Base-by-base conservation (phyloP, 768 basidiomycete genomes). In the Boletus patriciae region DNA sequence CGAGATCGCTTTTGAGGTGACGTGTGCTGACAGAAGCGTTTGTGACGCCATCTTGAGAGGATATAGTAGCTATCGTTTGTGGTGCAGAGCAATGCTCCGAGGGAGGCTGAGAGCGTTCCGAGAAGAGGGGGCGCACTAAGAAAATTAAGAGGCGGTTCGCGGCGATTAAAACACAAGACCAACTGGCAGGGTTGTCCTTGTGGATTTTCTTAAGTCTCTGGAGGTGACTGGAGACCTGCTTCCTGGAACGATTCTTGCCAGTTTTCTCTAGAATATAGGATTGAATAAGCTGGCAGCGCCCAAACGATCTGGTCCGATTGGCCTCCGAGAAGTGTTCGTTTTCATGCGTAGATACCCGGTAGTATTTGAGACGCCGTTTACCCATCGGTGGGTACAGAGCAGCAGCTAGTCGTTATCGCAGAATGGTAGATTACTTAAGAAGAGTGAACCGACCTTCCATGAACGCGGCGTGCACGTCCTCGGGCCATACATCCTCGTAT, bases 191-290 rank as follows among this genome's bases (percentile, higher is more conserved):
- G 45, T 74, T 65, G 47, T 72, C 61, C 43, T 66, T 71, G 13
- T 73, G 63, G 12, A 66, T 66, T 36, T 70, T 76, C 50, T 77
- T 74, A 15, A 75, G 50, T 47, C 76, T 61, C 60, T 75, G 74
- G 45, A 75, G 66, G 38, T 77, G 76, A 57, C 74, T 75, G 25
- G 74, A 76, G 33, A 75, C 75, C 54, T 75, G 74, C 60, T 75
- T 75, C 54, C 74, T 64, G 37, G 74, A 74, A 16, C 74, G 72
- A 55, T 65, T 73, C 58, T 68, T 75, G 15, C 74, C 74, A 15
- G 74, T 75, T 56, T 73, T 74, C 46, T 76, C 70, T 23, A 73
- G 54, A 33, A 75, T 66, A 44, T 77, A 75, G 1, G 73, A 72
- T 31, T 77, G 74, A 34, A 75, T 77, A 21, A 75, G 67, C 57